phyloP scores from a whole-genome alignment of 345 rosid genomes.

The Aurinia saxatilis region DNA sequence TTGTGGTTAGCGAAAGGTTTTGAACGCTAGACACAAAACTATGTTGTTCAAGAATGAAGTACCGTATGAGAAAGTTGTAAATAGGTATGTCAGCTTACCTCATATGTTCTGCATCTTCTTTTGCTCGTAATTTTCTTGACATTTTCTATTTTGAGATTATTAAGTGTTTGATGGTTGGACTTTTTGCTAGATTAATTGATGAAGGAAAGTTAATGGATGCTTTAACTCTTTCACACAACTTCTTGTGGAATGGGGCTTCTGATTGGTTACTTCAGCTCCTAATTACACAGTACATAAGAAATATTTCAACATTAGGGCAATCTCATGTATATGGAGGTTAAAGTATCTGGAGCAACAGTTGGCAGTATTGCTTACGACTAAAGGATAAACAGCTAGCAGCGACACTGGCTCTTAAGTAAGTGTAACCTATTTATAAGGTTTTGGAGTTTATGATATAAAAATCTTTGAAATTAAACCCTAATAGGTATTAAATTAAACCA shows the following conservation, averaged over 20 bases:
- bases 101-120: conserved; percentile 2
- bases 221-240: conserved; percentile 93
- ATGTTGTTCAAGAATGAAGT: conserved; percentile 84
- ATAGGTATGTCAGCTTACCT: conserved; percentile 38
- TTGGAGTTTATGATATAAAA: too few relatives aligned
- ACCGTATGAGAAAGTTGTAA: conserved; percentile 85
- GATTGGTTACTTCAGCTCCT: conserved; percentile 81
- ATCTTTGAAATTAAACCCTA: too few relatives aligned
- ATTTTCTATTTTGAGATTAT: neutral
- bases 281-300: conserved; percentile 68
- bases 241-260: conserved; percentile 83
- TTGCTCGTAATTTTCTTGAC: conserved; percentile 3
- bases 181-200: conserved; percentile 55
- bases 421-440: neutral
- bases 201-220: conserved; percentile 95
- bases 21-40: too few relatives aligned
- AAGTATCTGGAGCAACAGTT: conserved; percentile 64
- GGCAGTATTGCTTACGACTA: conserved; percentile 96
- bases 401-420: conserved; percentile 80
- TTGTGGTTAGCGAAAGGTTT: too few relatives aligned
- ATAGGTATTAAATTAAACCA: too few relatives aligned
- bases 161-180: conserved; percentile 1
- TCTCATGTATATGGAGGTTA: conserved; percentile 55
- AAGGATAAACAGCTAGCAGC: conserved; percentile 92
- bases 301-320: conserved; percentile 39